phyloP scores from a whole-genome alignment of 345 rosid genomes.

The Melastoma malabathricum region DNA sequence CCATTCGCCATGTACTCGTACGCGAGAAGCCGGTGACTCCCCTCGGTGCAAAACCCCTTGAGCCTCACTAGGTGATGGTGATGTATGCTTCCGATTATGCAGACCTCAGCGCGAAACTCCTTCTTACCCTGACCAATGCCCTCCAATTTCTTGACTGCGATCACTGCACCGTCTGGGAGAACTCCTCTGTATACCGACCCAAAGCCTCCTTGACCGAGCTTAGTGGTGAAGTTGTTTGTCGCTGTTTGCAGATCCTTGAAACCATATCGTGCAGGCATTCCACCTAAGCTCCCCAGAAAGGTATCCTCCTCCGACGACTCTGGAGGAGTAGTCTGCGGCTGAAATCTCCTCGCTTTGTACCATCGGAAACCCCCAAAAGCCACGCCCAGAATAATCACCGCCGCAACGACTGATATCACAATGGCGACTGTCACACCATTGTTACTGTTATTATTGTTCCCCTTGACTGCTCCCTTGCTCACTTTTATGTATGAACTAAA shows the following conservation, averaged over 20 bases:
- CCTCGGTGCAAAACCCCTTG: constrained; percentile 92
- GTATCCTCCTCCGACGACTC: constrained; percentile 23
- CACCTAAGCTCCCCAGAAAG: constrained; percentile 20
- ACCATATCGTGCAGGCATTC: constrained; percentile 39
- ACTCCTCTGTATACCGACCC: constrained; percentile 78
- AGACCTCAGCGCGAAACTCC: constrained; percentile 90
- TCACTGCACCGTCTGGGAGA: constrained; percentile 55
- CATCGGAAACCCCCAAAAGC: constrained; percentile 16
- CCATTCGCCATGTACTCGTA: constrained; percentile 83
- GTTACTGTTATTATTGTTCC: not conserved
- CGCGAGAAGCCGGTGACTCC: constrained; percentile 61
- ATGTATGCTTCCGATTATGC: constrained; percentile 83
- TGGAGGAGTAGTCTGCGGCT: constrained; percentile 5
- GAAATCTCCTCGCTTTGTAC: constrained; percentile 4
- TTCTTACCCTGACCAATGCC: constrained; percentile 92
- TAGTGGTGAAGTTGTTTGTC: constrained; percentile 61
- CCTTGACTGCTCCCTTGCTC: constrained; percentile 3
- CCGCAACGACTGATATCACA: constrained; percentile 11
- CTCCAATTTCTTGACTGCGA: constrained; percentile 93
- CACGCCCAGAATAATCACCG: constrained; percentile 14
- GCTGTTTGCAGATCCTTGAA: constrained; percentile 72
- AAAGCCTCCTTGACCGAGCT: constrained; percentile 91
- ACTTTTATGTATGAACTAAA: constrained; percentile 26
- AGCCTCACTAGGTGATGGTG: constrained; percentile 84
- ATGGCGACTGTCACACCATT: constrained; percentile 7